Base-by-base conservation (phyloP, 164 flowering plant species). In the Litsea cubeba region DNA sequence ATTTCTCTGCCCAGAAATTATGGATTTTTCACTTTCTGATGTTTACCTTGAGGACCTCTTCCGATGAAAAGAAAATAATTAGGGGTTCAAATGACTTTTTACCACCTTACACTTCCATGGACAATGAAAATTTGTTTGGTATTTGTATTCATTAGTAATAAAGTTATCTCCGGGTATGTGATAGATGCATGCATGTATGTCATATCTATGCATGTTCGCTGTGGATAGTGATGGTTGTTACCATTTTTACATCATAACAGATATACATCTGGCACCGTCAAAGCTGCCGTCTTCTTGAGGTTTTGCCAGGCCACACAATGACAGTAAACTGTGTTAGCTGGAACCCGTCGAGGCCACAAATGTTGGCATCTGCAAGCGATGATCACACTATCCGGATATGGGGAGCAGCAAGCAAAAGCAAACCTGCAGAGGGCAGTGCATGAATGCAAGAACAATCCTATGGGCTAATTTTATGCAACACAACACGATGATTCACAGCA, bases 351-450 rank as follows among this genome's bases (percentile, higher is more conserved):
- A 84, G 83, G 71, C 91, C 83, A 50, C 78, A 80, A 74, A 86
- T 95, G 95, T 75, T 95, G 82, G 99, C 97, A 71, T 91, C 97
- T 1, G 97, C 97, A 50, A 93, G 99, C 46, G 97, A 95, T 76
- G 99, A 95, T 82, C 88, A 85, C 23, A 91, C 94, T 1, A 82
- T 95, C 76, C 91, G 97, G 12, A 91, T 95, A 81, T 95, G 99
- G 97, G 94, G 95, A 60, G 84, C 92, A 64, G 84, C 92, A 64
- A 71, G 76, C 65, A 17, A 69, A 50, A 68, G 69, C 24, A 66
- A 70, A 32, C 60, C 72, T 57, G 35, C 50, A 72, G 72, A 50
- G 66, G 60, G 25, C 58, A 50, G 5, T 70, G 14, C 66, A 40
- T 63, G 69, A 63, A 35, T 2, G 50, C 23, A 18, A n/a, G 35